Percentiles rank a stretch among this genome's conserved stretches.
These are phyloP conservation scores for Lathyrus sativus DNA, from an alignment of 306 rosid genomes.

Conservation along the genomic window DNA sequence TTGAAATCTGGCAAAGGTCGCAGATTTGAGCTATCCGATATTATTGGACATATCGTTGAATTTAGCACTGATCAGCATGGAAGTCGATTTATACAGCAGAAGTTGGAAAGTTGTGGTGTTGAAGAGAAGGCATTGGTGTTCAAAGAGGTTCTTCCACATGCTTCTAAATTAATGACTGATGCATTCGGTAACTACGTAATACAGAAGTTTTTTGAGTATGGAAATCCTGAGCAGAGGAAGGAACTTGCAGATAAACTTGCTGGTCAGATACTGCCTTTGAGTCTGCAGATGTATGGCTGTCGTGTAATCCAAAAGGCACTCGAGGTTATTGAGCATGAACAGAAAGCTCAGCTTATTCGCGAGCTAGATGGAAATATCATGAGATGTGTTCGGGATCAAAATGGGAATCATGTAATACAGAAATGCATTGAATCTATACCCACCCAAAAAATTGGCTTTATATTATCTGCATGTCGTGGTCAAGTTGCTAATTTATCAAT, in stretches of 20 bases:
- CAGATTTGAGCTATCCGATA: no score
- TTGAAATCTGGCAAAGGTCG: no score
- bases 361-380: slow-evolving; percentile 66
- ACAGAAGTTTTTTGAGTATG: slow-evolving; percentile 60
- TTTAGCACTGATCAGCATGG: no score
- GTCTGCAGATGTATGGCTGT: slow-evolving; percentile 65
- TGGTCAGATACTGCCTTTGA: slow-evolving; percentile 54
- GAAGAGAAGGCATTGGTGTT: no score
- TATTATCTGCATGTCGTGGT: slow-evolving; percentile 57
- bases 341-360: slow-evolving; percentile 59
- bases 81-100: no score
- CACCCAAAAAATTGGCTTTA: slow-evolving; percentile 48
- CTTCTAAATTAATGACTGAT: no score
- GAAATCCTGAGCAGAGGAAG: slow-evolving; percentile 51
- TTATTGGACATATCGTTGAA: no score
- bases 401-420: slow-evolving; percentile 71
- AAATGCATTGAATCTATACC: slow-evolving; percentile 65
- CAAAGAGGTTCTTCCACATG: no score
- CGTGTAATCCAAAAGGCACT: slow-evolving; percentile 63
- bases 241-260: slow-evolving; percentile 48
- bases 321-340: no score
- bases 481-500: slow-evolving; percentile 54
- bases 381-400: slow-evolving; percentile 66
- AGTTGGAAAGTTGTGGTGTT: no score
- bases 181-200: no score